These are phyloP conservation scores for Rhodocollybia butyracea DNA, from an alignment of 768 basidiomycete species.

Conservation along the genomic window DNA sequence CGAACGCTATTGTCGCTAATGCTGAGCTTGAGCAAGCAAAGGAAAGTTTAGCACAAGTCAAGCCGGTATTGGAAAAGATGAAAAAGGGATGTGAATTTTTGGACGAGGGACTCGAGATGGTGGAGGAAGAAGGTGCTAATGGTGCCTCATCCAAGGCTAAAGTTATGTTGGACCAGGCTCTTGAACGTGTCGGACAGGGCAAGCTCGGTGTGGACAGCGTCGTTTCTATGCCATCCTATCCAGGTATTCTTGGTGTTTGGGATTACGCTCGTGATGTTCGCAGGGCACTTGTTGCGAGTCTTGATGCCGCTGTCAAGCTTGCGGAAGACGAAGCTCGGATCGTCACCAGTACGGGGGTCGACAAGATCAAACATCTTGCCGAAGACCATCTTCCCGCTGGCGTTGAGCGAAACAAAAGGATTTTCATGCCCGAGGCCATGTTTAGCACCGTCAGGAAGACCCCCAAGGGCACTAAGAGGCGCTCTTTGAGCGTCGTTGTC, in stretches of 20 bases:
- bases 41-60: conserved; percentile 60
- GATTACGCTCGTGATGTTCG: conserved; percentile 84
- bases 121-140: conserved; percentile 75
- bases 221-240: conserved; percentile 71
- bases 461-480: conserved; percentile 28
- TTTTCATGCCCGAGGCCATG: conserved; percentile 99
- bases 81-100: conserved; percentile 65
- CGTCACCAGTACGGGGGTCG: conserved; percentile 62
- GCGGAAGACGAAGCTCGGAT: conserved; percentile 83
- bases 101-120: conserved; percentile 72
- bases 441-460: conserved; percentile 59
- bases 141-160: conserved; percentile 52
- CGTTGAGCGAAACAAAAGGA: conserved; percentile 75
- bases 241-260: conserved; percentile 80
- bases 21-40: conserved; percentile 70
- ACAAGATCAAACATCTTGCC: conserved; percentile 62
- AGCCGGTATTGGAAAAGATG: conserved; percentile 90
- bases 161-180: conserved; percentile 56
- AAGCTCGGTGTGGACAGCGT: conserved; percentile 55
- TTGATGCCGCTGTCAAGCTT: conserved; percentile 75
- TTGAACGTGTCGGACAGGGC: conserved; percentile 77
- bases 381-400: conserved; percentile 76
- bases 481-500: conserved; percentile 55
- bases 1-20: conserved; percentile 86
- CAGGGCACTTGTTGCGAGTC: conserved; percentile 66